phyloP scores from a whole-genome alignment of 2,329 filamentous ascomycete species.

The Exophiala mesophila region DNA sequence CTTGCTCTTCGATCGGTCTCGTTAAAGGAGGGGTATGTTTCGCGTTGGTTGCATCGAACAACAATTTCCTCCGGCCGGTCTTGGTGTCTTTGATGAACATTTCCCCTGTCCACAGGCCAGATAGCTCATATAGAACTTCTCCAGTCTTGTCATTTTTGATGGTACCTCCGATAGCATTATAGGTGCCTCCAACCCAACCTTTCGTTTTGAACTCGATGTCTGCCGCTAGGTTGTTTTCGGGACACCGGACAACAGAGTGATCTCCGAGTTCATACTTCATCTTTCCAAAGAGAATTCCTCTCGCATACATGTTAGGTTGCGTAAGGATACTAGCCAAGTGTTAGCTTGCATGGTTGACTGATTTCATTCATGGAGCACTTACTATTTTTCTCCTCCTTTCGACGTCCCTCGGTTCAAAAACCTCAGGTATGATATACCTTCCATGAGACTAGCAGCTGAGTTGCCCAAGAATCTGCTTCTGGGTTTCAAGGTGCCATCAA shows the following conservation, averaged over 20 bases:
- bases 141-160: conserved; percentile 86
- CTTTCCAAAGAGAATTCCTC: conserved; percentile 94
- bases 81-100: conserved; percentile 88
- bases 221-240: conserved; percentile 77
- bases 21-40: conserved; percentile 69
- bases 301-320: conserved; percentile 98
- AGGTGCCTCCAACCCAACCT: conserved; percentile 92
- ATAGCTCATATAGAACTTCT: conserved; percentile 84
- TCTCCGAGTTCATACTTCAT: conserved; percentile 94
- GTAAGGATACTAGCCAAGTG: conserved; percentile 63
- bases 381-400: conserved; percentile 78
- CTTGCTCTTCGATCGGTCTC: conserved; percentile 78
- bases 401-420: conserved; percentile 71
- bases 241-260: conserved; percentile 76
- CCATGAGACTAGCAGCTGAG: conserved; percentile 97
- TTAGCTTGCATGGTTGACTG: neutral
- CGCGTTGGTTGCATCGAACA: conserved; percentile 79
- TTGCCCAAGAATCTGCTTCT: conserved; percentile 94
- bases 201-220: conserved; percentile 99
- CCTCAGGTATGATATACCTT: conserved; percentile 82
- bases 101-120: conserved; percentile 87
- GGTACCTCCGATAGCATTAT: conserved; percentile 88
- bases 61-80: conserved; percentile 82
- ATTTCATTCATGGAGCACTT: conserved; percentile 35
- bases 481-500: conserved; percentile 92